Evolutionary conservation across 306 rosid genomes (phyloP).

Genomic region (Senna siamea): DNA sequence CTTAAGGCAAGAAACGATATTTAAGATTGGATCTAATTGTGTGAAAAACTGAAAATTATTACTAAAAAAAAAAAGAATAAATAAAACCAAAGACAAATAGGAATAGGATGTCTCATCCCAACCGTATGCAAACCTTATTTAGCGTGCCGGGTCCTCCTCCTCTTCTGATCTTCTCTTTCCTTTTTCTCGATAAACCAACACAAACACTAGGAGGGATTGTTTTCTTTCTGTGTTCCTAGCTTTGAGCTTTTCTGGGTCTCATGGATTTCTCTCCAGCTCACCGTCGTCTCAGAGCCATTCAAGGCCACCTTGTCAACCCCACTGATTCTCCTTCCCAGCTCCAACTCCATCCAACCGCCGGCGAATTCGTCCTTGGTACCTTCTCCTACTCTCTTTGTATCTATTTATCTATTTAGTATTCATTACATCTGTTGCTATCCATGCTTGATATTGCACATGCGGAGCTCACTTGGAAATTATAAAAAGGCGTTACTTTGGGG

Average conservation of each 20-base stretch:
- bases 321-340: constrained; percentile 58
- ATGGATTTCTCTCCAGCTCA: constrained; percentile 76
- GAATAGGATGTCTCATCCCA: background rate
- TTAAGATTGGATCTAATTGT: too few relatives aligned
- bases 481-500: background rate
- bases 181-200: background rate
- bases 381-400: constrained; percentile 22
- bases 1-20: too few relatives aligned
- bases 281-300: constrained; percentile 75
- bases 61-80: too few relatives aligned
- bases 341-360: constrained; percentile 65
- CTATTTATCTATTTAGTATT: background rate
- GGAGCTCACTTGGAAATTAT: background rate
- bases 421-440: background rate
- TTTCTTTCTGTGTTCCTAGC: background rate
- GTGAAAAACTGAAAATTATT: too few relatives aligned
- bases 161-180: background rate
- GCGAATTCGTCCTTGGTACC: constrained; percentile 73
- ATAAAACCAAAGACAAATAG: background rate
- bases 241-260: background rate
- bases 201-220: background rate
- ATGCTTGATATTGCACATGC: constrained; percentile 16
- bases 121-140: background rate
- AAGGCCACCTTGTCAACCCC: constrained; percentile 57
- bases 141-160: constrained; percentile 13